Percentiles rank a stretch among this genome's conserved stretches.
phyloP scores from a whole-genome alignment of 495 filamentous ascomycete genomes.

The Hypoxylon intermedium region DNA sequence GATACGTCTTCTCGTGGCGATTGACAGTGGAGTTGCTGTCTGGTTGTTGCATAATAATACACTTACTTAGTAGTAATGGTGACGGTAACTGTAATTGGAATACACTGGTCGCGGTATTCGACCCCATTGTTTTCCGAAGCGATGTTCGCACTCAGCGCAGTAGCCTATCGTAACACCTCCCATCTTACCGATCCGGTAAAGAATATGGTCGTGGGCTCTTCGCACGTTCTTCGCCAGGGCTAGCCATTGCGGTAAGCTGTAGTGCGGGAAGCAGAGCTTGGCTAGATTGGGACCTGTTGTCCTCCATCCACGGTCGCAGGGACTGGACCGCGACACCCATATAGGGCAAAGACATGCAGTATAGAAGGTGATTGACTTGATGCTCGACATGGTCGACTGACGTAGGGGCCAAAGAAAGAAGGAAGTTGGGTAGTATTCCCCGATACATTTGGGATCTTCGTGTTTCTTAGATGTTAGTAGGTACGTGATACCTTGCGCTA shows the following conservation, averaged over 20 bases:
- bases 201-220: background rate
- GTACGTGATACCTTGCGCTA: background rate
- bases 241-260: slow-evolving; percentile 6
- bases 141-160: too few species aligned
- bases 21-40: too few species aligned
- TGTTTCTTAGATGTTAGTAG: background rate
- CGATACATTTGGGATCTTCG: background rate
- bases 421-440: slow-evolving; percentile 1
- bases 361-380: slow-evolving; percentile 4
- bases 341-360: slow-evolving; percentile 8
- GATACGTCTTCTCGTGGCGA: too few species aligned
- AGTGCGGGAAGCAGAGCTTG: slow-evolving; percentile 7
- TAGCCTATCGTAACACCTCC: too few species aligned
- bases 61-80: too few species aligned
- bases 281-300: slow-evolving; percentile 4
- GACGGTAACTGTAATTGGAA: too few species aligned
- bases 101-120: too few species aligned
- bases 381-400: slow-evolving; percentile 28
- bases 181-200: too few species aligned
- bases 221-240: background rate
- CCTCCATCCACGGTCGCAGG: too few species aligned
- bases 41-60: too few species aligned
- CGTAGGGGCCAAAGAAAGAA: slow-evolving; percentile 36
- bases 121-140: too few species aligned
- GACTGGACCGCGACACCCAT: too few species aligned